phyloP scores from a whole-genome alignment of 2,329 filamentous ascomycete species.

The Xylaria sp. region DNA sequence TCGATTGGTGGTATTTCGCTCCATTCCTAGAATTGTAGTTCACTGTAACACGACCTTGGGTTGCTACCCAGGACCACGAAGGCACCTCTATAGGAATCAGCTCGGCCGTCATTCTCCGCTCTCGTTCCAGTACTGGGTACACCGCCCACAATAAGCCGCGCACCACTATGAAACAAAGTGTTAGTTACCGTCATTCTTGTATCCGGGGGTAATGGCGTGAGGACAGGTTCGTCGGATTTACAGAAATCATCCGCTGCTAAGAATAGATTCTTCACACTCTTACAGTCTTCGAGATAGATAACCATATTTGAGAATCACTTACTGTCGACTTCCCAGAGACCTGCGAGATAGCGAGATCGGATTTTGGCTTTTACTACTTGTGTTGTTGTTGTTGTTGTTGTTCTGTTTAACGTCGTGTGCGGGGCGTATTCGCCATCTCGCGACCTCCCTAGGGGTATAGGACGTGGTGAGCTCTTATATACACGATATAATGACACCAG shows the following conservation, averaged over 20 bases:
- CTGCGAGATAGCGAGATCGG: slow-evolving; percentile 42
- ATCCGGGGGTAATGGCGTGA: too few relatives aligned
- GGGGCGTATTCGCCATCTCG: too few relatives aligned
- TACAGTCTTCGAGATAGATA: neutral
- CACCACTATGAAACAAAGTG: slow-evolving; percentile 21
- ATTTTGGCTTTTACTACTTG: slow-evolving; percentile 34
- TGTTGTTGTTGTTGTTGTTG: too few relatives aligned
- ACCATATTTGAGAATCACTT: neutral
- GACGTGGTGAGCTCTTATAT: too few relatives aligned
- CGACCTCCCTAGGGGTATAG: too few relatives aligned
- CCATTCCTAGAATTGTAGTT: slow-evolving; percentile 13
- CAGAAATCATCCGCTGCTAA: too few relatives aligned
- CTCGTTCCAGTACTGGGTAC: neutral
- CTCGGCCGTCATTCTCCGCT: slow-evolving; percentile 17
- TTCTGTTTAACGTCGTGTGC: too few relatives aligned
- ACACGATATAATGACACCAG: too few relatives aligned
- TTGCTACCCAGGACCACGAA: slow-evolving; percentile 43
- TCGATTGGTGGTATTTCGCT: slow-evolving; percentile 25
- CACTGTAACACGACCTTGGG: slow-evolving; percentile 33
- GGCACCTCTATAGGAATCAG: slow-evolving; percentile 26
- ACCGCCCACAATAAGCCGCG: slow-evolving; percentile 40
- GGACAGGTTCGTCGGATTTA: too few relatives aligned
- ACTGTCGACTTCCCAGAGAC: slow-evolving; percentile 42
- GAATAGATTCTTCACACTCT: neutral
- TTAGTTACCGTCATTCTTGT: neutral